phyloP scores from a whole-genome alignment of 345 rosid genomes.

The Gossypium mustelinum region DNA sequence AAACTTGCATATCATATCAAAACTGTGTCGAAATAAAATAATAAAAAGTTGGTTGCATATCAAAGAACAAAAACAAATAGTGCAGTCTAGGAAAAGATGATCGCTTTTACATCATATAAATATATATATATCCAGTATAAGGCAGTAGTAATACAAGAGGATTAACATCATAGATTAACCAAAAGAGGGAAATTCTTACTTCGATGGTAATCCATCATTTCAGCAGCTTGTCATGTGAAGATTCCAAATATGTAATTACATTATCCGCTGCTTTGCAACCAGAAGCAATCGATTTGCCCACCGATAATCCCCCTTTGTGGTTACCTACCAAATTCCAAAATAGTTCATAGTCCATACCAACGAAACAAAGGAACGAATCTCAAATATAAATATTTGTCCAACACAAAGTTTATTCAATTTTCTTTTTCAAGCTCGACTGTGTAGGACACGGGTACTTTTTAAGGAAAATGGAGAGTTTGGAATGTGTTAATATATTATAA shows the following conservation, averaged over 20 bases:
- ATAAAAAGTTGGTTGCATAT: no score
- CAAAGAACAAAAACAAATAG: no score
- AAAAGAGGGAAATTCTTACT: background rate
- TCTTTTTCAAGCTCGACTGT: background rate
- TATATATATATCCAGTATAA: no score
- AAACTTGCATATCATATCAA: no score
- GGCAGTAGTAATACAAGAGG: no score
- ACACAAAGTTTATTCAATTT: background rate
- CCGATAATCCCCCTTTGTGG: constrained; percentile 82
- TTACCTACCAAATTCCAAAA: constrained; percentile 49
- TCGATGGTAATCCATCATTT: constrained; percentile 15
- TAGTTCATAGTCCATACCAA: constrained; percentile 2
- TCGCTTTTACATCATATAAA: no score
- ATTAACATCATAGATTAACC: background rate
- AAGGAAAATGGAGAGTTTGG: background rate
- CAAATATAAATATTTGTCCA: background rate
- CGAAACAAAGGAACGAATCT: background rate
- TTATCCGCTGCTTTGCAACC: constrained; percentile 91
- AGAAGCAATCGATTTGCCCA: constrained; percentile 75
- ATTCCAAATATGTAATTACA: constrained; percentile 69
- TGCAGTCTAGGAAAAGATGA: no score
- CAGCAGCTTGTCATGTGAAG: constrained; percentile 37
- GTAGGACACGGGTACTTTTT: background rate
- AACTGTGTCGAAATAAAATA: no score
- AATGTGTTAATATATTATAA: background rate